These are phyloP conservation scores for Suillus subalutaceus DNA, from an alignment of 768 basidiomycete species.

Conservation along the genomic window DNA sequence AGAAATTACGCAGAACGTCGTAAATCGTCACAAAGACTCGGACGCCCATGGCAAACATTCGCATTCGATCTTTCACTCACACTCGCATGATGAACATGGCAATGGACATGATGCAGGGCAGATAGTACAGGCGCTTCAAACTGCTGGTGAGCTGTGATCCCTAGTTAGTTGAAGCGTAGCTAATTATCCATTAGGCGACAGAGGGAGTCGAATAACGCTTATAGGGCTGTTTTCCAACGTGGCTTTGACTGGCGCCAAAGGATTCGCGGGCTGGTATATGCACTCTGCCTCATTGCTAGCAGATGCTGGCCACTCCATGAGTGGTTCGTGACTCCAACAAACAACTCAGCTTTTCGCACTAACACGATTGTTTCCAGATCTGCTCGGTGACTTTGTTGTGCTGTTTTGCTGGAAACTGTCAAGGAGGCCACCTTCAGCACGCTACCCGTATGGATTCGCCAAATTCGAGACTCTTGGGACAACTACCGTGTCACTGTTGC, in stretches of 20 bases:
- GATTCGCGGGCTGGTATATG: slow-evolving; percentile 84
- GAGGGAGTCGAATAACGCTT: slow-evolving; percentile 83
- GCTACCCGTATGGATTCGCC: slow-evolving; percentile 87
- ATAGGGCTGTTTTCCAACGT: slow-evolving; percentile 85
- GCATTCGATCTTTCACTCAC: slow-evolving; percentile 68
- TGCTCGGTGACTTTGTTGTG: slow-evolving; percentile 90
- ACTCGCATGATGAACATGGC: slow-evolving; percentile 62
- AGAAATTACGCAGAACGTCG: slow-evolving; percentile 30
- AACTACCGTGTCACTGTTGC: slow-evolving; percentile 82
- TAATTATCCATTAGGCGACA: slow-evolving; percentile 55
- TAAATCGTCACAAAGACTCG: slow-evolving; percentile 39
- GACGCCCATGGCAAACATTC: slow-evolving; percentile 46
- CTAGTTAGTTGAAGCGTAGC: background rate
- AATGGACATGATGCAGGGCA: slow-evolving; percentile 65
- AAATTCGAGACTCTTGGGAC: slow-evolving; percentile 97
- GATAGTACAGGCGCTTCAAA: slow-evolving; percentile 68
- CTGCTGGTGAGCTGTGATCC: slow-evolving; percentile 51
- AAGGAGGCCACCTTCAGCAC: slow-evolving; percentile 73
- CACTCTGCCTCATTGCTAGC: slow-evolving; percentile 91
- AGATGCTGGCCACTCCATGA: slow-evolving; percentile 90
- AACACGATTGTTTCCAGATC: slow-evolving; percentile 46
- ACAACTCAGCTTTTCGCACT: slow-evolving; percentile 8
- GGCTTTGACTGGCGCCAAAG: slow-evolving; percentile 80
- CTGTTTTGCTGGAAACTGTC: slow-evolving; percentile 88
- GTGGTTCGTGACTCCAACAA: slow-evolving; percentile 54